These are phyloP conservation scores for Penstemon barbatus DNA, from an alignment of 257 asterid genomes.

Conservation along the genomic window DNA sequence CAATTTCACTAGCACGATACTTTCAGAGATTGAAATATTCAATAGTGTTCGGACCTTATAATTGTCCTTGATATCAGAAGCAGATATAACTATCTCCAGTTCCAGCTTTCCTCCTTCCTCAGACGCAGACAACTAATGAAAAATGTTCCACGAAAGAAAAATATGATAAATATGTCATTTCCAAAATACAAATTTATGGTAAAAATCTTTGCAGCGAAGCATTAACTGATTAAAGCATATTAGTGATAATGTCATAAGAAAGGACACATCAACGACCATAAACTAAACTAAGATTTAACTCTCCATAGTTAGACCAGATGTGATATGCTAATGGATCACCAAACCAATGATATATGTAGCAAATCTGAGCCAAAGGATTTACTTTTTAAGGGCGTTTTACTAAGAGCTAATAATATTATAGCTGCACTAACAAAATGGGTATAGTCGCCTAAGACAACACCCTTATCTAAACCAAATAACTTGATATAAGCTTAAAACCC, in stretches of 20 bases:
- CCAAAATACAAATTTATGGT: constrained; percentile 9
- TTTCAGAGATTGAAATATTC: constrained; percentile 18
- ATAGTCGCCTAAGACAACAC: background rate
- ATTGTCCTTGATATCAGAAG: constrained; percentile 57
- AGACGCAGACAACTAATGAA: constrained; percentile 43
- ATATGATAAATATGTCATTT: constrained; percentile 13
- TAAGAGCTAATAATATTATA: constrained; percentile 2
- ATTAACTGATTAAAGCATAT: background rate
- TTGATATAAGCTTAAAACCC: background rate
- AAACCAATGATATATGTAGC: constrained; percentile 3
- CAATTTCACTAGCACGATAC: constrained; percentile 20
- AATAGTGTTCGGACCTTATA: constrained; percentile 58
- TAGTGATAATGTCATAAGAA: background rate
- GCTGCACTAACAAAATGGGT: background rate
- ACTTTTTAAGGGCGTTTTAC: constrained; percentile 6
- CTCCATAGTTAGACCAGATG: background rate
- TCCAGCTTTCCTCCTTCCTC: constrained; percentile 47
- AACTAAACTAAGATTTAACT: constrained; percentile 2
- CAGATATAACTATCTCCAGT: constrained; percentile 55
- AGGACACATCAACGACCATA: background rate
- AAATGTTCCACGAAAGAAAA: constrained; percentile 20
- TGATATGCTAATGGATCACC: constrained; percentile 5
- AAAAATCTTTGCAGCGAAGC: background rate
- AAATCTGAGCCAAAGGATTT: constrained; percentile 7
- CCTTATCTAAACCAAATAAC: background rate